Percentiles rank a stretch among this genome's conserved stretches.
Evolutionary conservation across 2,329 filamentous ascomycete genomes (phyloP).

Genomic region (Xylaria sp.): DNA sequence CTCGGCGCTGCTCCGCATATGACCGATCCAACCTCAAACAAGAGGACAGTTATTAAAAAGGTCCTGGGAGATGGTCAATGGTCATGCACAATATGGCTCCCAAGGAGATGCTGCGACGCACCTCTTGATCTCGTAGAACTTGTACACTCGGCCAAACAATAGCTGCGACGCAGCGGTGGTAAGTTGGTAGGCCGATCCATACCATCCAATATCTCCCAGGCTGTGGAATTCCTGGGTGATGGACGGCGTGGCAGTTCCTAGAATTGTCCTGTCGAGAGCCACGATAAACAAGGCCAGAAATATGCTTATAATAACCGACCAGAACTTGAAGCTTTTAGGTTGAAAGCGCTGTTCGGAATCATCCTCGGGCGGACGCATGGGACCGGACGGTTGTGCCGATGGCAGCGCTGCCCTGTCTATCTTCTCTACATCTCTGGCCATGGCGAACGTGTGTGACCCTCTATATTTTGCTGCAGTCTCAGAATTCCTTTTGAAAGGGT

Average conservation of each 20-base stretch:
- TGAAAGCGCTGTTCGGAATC: constrained; percentile 57
- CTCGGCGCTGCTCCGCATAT: constrained; percentile 64
- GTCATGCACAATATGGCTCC: constrained; percentile 8
- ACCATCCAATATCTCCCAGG: constrained; percentile 72
- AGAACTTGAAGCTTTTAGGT: constrained; percentile 65
- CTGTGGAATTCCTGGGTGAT: constrained; percentile 69
- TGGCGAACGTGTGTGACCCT: constrained; percentile 13
- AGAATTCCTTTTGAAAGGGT: constrained; percentile 34
- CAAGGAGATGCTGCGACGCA: constrained; percentile 44
- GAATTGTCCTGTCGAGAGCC: constrained; percentile 67
- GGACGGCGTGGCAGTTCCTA: constrained; percentile 64
- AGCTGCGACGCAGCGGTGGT: constrained; percentile 67
- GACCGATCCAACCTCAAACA: constrained; percentile 66
- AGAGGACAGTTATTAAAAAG: constrained; percentile 59
- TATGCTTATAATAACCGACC: constrained; percentile 65
- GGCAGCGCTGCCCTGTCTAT: constrained; percentile 12
- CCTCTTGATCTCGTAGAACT: constrained; percentile 63
- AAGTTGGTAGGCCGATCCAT: constrained; percentile 70
- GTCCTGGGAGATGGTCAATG: constrained; percentile 46
- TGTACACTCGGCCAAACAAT: constrained; percentile 65
- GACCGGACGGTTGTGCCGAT: constrained; percentile 11
- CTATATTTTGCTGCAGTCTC: constrained; percentile 29
- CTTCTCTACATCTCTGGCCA: constrained; percentile 40
- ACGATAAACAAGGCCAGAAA: constrained; percentile 68
- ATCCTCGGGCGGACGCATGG: constrained; percentile 12